Evolutionary conservation across 495 filamentous ascomycete species (phyloP), one percentile per base, ranked within the genome.

Genomic region (Staphylotrichum tortipilum): DNA sequence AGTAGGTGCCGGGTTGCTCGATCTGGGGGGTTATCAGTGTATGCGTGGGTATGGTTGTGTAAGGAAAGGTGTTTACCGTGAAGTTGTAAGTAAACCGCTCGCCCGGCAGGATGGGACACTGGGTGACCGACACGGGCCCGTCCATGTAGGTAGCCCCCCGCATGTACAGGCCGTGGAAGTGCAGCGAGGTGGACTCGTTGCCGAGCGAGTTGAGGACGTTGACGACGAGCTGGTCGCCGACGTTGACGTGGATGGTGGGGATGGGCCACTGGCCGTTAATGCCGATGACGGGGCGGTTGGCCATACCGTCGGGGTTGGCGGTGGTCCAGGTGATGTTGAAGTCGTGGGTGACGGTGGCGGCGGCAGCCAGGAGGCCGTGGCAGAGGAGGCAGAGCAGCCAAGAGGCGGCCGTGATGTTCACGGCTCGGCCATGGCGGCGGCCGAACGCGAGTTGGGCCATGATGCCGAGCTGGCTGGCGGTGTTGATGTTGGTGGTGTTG

Each of bases 201-300:
- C 80, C 84, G 5, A 94, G 75, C 18, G 76, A 72, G 64, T 94
- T 94, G 56, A 80, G 67, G 55, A 85, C 74, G 47, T 88, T 81
- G 45, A 90, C 76, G 34, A 92, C 65, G 26, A 94, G 55, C 22
- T 69, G 74, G 60, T 92, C 88, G 41, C 86, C 86, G 43, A 84
- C 70, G 39, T 80, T 77, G 30, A 80, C 84, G 42, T 80, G 75
- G 44, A 91, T 83, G 14, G 70, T 64, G 5, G 85, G 86, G 39
- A 83, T 64, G 1, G 87, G 86, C 85, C 85, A 92, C 73, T 87
- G 69, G 1, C 77, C 79, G 60, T 94, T 94, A 72, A 92, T 86
- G 36, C 85, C 84, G 59, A 94, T 88, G 5, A 79, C 79, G 33
- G 78, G 77, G 11, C 88, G 76, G 1, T 79, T 73, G 18, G 77